Conservation (phyloP, 2,329 filamentous ascomycete species). For the Clonostachys sp. region DNA sequence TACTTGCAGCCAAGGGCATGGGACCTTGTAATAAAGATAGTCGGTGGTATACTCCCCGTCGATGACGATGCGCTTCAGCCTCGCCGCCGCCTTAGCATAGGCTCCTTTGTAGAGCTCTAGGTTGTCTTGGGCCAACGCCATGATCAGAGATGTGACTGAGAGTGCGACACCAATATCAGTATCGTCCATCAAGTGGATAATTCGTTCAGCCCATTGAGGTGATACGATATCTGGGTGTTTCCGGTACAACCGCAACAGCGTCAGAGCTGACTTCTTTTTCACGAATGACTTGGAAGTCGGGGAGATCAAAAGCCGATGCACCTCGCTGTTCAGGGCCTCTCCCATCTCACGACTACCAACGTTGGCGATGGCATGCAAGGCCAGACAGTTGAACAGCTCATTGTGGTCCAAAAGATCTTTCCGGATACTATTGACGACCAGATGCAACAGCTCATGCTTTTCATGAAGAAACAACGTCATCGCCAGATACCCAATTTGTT, state of each 20-base stretch:
- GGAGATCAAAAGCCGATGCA: slow-evolving; percentile 89
- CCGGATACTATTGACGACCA: slow-evolving; percentile 97
- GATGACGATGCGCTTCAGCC: slow-evolving; percentile 84
- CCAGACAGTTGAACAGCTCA: slow-evolving; percentile 95
- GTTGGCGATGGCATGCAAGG: slow-evolving; percentile 95
- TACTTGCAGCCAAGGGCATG: slow-evolving; percentile 96
- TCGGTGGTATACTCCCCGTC: slow-evolving; percentile 86
- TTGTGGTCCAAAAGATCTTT: slow-evolving; percentile 95
- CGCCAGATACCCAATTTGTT: slow-evolving; percentile 97
- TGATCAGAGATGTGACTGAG: slow-evolving; percentile 92
- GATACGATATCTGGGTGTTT: slow-evolving; percentile 93
- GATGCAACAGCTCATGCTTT: slow-evolving; percentile 88
- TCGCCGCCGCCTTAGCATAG: slow-evolving; percentile 87
- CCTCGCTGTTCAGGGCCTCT: slow-evolving; percentile 85
- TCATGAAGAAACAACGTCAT: slow-evolving; percentile 97
- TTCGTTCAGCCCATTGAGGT: slow-evolving; percentile 94
- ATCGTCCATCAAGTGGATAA: slow-evolving; percentile 99
- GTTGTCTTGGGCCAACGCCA: slow-evolving; percentile 90
- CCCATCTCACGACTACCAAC: slow-evolving; percentile 97
- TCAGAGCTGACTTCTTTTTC: slow-evolving; percentile 97
- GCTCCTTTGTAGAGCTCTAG: slow-evolving; percentile 91
- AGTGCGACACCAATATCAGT: slow-evolving; percentile 88
- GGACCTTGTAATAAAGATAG: slow-evolving; percentile 99
- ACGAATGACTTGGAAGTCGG: slow-evolving; percentile 93
- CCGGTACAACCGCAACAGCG: slow-evolving; percentile 85